Percentiles rank a stretch among this genome's conserved stretches.
Conservation (phyloP, 2,329 filamentous ascomycete genomes). For the Thielaviopsis populi region DNA sequence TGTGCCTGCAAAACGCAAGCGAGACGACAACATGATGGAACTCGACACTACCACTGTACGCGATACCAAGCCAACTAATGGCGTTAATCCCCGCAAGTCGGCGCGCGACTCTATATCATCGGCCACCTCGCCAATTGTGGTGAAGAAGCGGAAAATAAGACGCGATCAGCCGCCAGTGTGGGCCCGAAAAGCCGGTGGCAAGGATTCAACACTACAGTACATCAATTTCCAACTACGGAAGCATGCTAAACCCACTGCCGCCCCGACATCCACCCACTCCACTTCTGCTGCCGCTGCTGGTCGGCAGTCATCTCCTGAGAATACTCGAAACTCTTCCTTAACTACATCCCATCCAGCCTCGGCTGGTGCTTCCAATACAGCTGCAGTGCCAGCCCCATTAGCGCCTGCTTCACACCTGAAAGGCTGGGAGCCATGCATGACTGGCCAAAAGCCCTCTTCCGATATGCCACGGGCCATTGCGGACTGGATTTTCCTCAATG, state of each 20-base stretch:
- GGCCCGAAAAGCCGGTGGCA: conserved; percentile 30
- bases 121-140: conserved; percentile 20
- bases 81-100: conserved; percentile 11
- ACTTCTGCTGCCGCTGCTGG: conserved; percentile 17
- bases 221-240: conserved; percentile 34
- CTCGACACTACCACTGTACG: conserved; percentile 9
- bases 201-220: conserved; percentile 26
- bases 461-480: conserved; percentile 62
- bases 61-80: conserved; percentile 12
- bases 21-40: conserved; percentile 27
- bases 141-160: conserved; percentile 27
- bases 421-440: conserved; percentile 53
- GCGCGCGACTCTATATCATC: conserved; percentile 9
- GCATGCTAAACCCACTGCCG: conserved; percentile 23
- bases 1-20: conserved; percentile 34
- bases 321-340: conserved; percentile 24
- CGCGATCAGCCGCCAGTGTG: conserved; percentile 32
- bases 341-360: conserved; percentile 17
- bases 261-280: conserved; percentile 26
- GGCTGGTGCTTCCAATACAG: background rate
- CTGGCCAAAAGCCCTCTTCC: conserved; percentile 54
- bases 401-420: conserved; percentile 26
- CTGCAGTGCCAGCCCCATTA: background rate
- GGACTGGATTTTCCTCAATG: conserved; percentile 62
- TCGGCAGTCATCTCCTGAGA: conserved; percentile 34